Percentiles rank a stretch among this genome's conserved stretches.
These are phyloP conservation scores for Eucalyptus paniculata DNA, from an alignment of 345 rosid species.

Conservation along the genomic window DNA sequence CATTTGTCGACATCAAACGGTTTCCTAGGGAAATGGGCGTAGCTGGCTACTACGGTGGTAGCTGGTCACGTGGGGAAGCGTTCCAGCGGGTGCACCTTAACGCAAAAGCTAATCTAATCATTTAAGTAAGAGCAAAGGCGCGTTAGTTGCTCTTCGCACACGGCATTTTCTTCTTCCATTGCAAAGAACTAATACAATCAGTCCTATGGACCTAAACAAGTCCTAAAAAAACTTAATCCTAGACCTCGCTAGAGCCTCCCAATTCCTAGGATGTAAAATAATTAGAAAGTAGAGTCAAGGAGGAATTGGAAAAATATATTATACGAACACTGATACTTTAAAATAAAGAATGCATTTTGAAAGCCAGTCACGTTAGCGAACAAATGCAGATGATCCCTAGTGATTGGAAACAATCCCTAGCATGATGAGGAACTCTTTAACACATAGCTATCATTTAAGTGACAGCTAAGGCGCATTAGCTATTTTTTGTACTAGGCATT, in stretches of 20 bases:
- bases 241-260: no score
- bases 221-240: no score
- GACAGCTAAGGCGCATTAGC: not conserved
- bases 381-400: accelerated
- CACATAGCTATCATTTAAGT: not conserved
- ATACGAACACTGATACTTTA: accelerated
- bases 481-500: not conserved
- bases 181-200: not conserved
- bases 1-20: not conserved
- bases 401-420: not conserved
- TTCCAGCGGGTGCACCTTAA: not conserved
- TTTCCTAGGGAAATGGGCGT: not conserved
- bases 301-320: not conserved
- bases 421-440: not conserved
- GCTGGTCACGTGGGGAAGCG: not conserved
- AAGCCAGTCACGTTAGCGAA: accelerated
- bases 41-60: not conserved
- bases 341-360: no score
- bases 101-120: not conserved
- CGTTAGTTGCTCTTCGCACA: not conserved
- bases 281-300: not conserved
- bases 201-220: not conserved
- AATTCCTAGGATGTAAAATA: no score
- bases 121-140: not conserved
- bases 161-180: not conserved